Evolutionary conservation across 2,329 filamentous ascomycete species (phyloP), one percentile per base, ranked within the genome.

Genomic region (Shiraia sp.): DNA sequence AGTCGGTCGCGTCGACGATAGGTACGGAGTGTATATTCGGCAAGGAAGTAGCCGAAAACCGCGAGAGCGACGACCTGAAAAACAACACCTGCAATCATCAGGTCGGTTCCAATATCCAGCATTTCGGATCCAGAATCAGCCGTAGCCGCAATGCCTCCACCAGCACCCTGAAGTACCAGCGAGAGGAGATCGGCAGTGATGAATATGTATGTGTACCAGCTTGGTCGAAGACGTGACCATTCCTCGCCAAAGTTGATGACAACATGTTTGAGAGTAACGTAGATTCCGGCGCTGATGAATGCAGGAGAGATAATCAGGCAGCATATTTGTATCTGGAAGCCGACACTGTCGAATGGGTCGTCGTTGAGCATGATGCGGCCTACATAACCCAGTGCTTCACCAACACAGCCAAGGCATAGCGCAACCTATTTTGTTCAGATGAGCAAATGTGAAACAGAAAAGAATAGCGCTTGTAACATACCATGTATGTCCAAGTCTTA

Each of bases 61-160:
- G 74, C 59, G 27, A 80, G 63, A 0, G 78, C 76, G 6, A 72
- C 71, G 16, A 84, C 79, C 59, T 83, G 81, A 47, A 78, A 75
- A 2, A 75, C 71, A 29, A 84, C 75, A 54, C 81, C 81, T 0
- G 79, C 74, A 36, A 82, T 76, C 66, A 82, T 82, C 42, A 83
- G 72, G 47, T 80, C 65, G 37, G 79, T 75, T 4, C 80, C 79
- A 1, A 72, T 57, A 26, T 77, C 64, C n/a, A 55, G 52, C 9
- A 55, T 30, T 7, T 72, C 64, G n/a, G 75, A 57, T 2, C 63
- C 58, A 3, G 49, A 45, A 10, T 73, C 66, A 1, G 77, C 77
- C 0, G 75, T 74, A 0, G 81, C 79, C 1, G 82, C 79, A 32
- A 82, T 69, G 35, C 75, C 80, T 42, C 81, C 81, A 10, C 80